These are phyloP conservation scores for Olyra latifolia DNA, from an alignment of 176 grass and related monocot species.

Conservation along the genomic window DNA sequence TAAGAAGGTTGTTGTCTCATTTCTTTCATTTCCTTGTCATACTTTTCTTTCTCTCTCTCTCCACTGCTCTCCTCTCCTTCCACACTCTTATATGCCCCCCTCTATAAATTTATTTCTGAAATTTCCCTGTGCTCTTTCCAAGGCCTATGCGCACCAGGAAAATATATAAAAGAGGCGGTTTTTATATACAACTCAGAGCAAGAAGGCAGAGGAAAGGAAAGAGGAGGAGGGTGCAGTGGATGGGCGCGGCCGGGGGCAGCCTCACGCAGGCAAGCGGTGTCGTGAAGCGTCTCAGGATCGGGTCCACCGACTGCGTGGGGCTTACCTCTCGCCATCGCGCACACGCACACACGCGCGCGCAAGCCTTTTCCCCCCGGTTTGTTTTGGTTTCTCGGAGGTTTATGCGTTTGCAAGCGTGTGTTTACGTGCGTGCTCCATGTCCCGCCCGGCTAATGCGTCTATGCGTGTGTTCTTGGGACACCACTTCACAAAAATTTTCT, in stretches of 20 bases:
- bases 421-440: background rate
- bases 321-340: conserved; percentile 34
- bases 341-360: background rate
- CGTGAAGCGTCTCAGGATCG: conserved; percentile 48
- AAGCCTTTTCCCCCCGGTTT: conserved; percentile 12
- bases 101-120: conserved; percentile 37
- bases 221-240: background rate
- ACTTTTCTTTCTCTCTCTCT: conserved; percentile 60
- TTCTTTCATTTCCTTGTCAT: conserved; percentile 91
- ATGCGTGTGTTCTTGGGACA: background rate
- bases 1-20: conserved; percentile 71
- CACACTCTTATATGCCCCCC: conserved; percentile 39
- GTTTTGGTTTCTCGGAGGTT: conserved; percentile 41
- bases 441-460: background rate
- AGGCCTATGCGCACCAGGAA: conserved; percentile 34
- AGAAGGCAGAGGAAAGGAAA: conserved; percentile 1
- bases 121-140: conserved; percentile 25
- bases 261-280: conserved; percentile 46
- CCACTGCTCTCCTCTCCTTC: conserved; percentile 36
- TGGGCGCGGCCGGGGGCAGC: conserved; percentile 18
- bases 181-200: conserved; percentile 48
- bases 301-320: conserved; percentile 53
- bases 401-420: background rate
- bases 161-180: conserved; percentile 38
- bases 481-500: conserved; percentile 31